A percentile compares a stretch with the other conserved stretches of the same genome.
Evolutionary conservation across 305 asterid species (phyloP).

Genomic region (Solanum aculeatissimum): DNA sequence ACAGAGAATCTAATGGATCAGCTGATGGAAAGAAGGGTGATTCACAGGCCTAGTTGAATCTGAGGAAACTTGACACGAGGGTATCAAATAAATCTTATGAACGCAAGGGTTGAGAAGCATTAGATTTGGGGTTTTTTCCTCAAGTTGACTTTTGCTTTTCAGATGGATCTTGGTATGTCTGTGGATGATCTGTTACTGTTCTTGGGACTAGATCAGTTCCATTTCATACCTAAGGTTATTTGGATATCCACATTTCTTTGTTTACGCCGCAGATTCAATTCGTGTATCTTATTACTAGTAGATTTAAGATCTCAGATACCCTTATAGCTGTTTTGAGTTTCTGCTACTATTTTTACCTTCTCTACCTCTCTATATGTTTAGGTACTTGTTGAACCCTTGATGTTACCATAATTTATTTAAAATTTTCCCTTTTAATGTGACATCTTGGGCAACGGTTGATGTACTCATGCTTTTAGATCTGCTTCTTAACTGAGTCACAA

Average conservation of each 20-base stretch:
- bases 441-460: not conserved
- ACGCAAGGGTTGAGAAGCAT: not conserved
- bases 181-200: constrained; percentile 2
- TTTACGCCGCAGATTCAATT: constrained; percentile 7
- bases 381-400: not conserved
- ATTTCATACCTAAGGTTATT: not conserved
- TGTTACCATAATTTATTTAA: not conserved
- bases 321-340: not conserved
- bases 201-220: not conserved
- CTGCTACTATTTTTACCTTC: not conserved
- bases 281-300: constrained; percentile 8
- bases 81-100: not conserved
- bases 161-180: not conserved
- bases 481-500: not conserved
- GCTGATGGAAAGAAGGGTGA: constrained; percentile 23
- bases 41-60: constrained; percentile 4
- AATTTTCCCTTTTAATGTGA: not conserved
- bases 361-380: not conserved
- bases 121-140: not conserved
- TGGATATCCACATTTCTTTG: not conserved
- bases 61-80: not conserved
- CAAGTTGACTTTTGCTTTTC: not conserved
- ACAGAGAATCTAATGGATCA: constrained; percentile 11
- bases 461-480: not conserved
- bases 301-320: constrained; percentile 9